Conservation (phyloP, 2,329 filamentous ascomycete genomes). For the Diaporthe longicolla region DNA sequence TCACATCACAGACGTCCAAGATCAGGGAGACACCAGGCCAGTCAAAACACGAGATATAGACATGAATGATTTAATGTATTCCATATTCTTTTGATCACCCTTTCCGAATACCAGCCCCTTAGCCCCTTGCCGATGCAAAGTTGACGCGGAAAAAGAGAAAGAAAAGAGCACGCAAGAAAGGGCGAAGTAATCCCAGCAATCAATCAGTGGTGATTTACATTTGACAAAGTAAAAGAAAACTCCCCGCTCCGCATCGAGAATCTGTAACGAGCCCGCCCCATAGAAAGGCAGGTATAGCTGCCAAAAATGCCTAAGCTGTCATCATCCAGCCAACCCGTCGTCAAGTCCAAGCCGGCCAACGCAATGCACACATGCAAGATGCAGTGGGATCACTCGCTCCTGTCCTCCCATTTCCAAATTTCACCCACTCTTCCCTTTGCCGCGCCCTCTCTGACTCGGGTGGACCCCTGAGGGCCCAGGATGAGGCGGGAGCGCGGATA, state of each 20-base stretch:
- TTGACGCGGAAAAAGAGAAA: not conserved
- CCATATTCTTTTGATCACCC: constrained; percentile 1
- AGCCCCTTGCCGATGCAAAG: constrained; percentile 19
- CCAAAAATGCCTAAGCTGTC: too few relatives aligned
- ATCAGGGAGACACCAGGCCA: not conserved
- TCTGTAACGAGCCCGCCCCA: not conserved
- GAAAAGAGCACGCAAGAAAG: not conserved
- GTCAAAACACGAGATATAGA: not conserved
- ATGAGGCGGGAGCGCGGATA: not conserved
- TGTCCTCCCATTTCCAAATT: not conserved
- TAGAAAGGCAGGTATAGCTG: not conserved
- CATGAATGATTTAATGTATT: not conserved
- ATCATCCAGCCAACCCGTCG: not conserved
- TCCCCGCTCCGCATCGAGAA: not conserved
- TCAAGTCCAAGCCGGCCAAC: not conserved
- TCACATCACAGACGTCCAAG: not conserved
- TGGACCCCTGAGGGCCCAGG: not conserved
- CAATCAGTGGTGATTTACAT: constrained; percentile 3
- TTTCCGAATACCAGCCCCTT: not conserved
- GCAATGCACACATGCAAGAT: not conserved
- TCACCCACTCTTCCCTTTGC: too few relatives aligned
- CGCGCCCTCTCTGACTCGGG: not conserved
- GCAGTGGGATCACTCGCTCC: not conserved
- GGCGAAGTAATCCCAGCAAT: not conserved
- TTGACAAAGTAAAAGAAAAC: not conserved